These are phyloP conservation scores for Stylosanthes scabra DNA, from an alignment of 331 rosid species.

Conservation along the genomic window DNA sequence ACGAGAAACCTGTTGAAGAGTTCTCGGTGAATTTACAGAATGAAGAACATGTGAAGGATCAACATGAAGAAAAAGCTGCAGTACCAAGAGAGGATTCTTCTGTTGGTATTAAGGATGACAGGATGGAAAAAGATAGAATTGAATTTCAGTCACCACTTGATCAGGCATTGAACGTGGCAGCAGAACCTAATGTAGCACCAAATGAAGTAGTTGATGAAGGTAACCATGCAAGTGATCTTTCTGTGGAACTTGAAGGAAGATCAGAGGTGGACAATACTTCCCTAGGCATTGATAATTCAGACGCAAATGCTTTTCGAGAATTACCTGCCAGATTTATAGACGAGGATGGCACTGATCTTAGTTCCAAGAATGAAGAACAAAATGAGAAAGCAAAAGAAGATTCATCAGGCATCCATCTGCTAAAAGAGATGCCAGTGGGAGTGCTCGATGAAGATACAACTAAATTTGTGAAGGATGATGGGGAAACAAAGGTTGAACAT, in stretches of 20 bases:
- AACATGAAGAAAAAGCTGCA: slow-evolving; percentile 22
- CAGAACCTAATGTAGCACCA: neutral
- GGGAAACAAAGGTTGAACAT: too few relatives aligned
- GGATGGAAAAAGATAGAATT: neutral
- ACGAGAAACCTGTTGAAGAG: slow-evolving; percentile 29
- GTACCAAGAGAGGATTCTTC: slow-evolving; percentile 3
- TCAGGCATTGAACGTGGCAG: neutral
- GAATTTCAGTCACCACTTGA: slow-evolving; percentile 2
- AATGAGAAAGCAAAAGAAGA: neutral
- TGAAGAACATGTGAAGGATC: slow-evolving; percentile 21
- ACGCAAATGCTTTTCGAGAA: too few relatives aligned
- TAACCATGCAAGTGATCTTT: neutral
- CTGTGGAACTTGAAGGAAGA: slow-evolving; percentile 11
- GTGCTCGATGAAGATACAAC: neutral
- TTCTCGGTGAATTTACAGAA: neutral
- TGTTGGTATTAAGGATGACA: neutral
- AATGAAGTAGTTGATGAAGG: neutral
- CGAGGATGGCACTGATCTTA: too few relatives aligned
- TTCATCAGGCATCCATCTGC: neutral
- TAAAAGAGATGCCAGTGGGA: slow-evolving; percentile 22
- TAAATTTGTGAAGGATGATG: too few relatives aligned
- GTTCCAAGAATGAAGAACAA: slow-evolving; percentile 54
- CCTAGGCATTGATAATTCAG: neutral
- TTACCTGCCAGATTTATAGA: too few relatives aligned
- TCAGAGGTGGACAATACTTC: neutral